phyloP scores from a whole-genome alignment of 768 basidiomycete species.

The Calocybe cyanea region DNA sequence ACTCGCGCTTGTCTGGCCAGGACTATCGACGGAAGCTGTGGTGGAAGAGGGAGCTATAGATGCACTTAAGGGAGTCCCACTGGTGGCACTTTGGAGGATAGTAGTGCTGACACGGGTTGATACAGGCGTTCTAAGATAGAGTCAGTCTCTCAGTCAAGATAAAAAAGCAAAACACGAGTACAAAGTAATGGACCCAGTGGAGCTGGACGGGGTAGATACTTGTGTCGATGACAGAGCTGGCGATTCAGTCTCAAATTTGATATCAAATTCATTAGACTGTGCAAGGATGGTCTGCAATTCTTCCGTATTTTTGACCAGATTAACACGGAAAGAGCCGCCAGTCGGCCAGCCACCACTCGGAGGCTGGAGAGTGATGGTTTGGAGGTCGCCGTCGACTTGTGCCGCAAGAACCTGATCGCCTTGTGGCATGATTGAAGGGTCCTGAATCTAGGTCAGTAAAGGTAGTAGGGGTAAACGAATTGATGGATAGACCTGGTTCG shows the following conservation, averaged over 20 bases:
- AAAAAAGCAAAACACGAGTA: slow-evolving; percentile 14
- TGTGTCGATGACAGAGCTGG: slow-evolving; percentile 12
- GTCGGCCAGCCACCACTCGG: slow-evolving; percentile 64
- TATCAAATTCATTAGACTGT: slow-evolving; percentile 63
- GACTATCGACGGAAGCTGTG: background rate
- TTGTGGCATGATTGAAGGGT: slow-evolving; percentile 27
- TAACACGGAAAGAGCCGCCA: slow-evolving; percentile 66
- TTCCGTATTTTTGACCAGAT: slow-evolving; percentile 53
- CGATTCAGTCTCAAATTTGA: slow-evolving; percentile 24
- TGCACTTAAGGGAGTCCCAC: slow-evolving; percentile 13
- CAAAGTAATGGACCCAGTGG: no score
- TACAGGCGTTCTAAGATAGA: background rate
- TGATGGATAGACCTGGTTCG: slow-evolving; percentile 47
- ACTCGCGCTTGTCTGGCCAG: no score
- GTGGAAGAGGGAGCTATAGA: slow-evolving; percentile 4
- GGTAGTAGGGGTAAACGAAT: slow-evolving; percentile 1
- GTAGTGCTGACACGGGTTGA: slow-evolving; percentile 3
- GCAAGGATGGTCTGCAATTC: slow-evolving; percentile 56
- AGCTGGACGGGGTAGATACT: no score
- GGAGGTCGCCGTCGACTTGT: slow-evolving; percentile 46
- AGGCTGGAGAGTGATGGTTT: slow-evolving; percentile 39
- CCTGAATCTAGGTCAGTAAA: slow-evolving; percentile 23
- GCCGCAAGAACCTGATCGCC: slow-evolving; percentile 49
- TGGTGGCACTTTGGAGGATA: slow-evolving; percentile 10
- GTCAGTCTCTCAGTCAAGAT: slow-evolving; percentile 1